These are phyloP conservation scores for Dichotomocladium elegans DNA, from an alignment of 371 early-diverging fungal species.

Conservation along the genomic window DNA sequence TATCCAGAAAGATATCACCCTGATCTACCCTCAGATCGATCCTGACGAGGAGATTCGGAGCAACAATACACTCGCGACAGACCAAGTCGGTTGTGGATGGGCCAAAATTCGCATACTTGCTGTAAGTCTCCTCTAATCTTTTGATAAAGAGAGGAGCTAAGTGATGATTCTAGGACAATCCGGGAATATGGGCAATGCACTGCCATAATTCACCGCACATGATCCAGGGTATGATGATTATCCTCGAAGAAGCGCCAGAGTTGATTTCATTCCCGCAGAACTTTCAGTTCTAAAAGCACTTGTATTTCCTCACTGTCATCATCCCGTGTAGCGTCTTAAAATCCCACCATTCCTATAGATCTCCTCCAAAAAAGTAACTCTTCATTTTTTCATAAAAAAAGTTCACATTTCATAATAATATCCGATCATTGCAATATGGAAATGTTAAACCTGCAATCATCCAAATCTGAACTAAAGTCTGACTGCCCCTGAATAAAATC, in stretches of 20 bases:
- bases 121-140: slow-evolving; percentile 17
- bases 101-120: slow-evolving; percentile 36
- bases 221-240: slow-evolving; percentile 42
- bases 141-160: background rate
- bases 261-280: background rate
- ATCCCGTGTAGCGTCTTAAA: too few species aligned
- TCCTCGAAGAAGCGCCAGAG: slow-evolving; percentile 38
- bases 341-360: too few species aligned
- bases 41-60: background rate
- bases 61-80: slow-evolving; percentile 3
- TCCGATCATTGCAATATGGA: too few species aligned
- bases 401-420: too few species aligned
- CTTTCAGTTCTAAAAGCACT: too few species aligned
- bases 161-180: slow-evolving; percentile 28
- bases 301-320: too few species aligned
- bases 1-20: slow-evolving; percentile 30
- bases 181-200: slow-evolving; percentile 41
- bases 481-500: too few species aligned
- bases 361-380: too few species aligned
- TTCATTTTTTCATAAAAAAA: too few species aligned
- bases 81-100: slow-evolving; percentile 37
- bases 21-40: slow-evolving; percentile 29
- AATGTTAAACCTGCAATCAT: too few species aligned
- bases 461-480: too few species aligned
- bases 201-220: slow-evolving; percentile 44